Percentiles rank a stretch among this genome's conserved stretches.
These are phyloP conservation scores for Globisporangium nunn DNA, from an alignment of 352 stramenopile species.

Conservation along the genomic window DNA sequence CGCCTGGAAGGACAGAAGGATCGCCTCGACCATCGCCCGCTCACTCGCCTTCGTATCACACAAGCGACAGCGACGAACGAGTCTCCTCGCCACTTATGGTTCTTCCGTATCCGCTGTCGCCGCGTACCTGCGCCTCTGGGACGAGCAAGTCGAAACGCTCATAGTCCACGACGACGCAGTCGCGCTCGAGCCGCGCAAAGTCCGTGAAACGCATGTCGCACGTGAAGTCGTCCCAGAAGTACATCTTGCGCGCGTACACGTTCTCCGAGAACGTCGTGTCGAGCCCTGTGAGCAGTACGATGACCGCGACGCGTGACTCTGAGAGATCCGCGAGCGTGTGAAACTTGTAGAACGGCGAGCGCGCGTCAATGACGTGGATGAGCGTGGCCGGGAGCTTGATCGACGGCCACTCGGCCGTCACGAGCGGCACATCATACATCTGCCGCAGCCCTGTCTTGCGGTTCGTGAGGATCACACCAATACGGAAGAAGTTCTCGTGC, in stretches of 20 bases:
- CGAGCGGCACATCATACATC: constrained; percentile 77
- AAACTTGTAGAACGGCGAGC: constrained; percentile 77
- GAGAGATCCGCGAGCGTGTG: constrained; percentile 63
- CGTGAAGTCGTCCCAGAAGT: constrained; percentile 85
- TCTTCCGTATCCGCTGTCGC: no score
- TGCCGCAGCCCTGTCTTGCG: constrained; percentile 71
- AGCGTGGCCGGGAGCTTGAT: constrained; percentile 78
- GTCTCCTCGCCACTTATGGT: no score
- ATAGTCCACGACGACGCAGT: constrained; percentile 64
- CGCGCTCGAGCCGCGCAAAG: constrained; percentile 64
- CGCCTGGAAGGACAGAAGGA: constrained; percentile 18
- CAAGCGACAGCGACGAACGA: background rate
- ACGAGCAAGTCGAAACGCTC: constrained; percentile 54
- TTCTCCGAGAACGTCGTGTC: constrained; percentile 84
- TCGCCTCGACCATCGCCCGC: constrained; percentile 10
- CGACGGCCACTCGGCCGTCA: constrained; percentile 72
- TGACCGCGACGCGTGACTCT: constrained; percentile 64
- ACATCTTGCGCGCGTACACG: constrained; percentile 83
- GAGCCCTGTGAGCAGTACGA: constrained; percentile 71
- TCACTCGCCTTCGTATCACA: background rate
- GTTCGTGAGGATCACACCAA: constrained; percentile 79
- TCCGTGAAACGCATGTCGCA: constrained; percentile 73
- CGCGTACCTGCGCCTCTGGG: constrained; percentile 10
- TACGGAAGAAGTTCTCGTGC: constrained; percentile 77
- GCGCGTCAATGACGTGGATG: constrained; percentile 77